Percentiles rank a stretch among this genome's conserved stretches.
phyloP scores from a whole-genome alignment of 1,284 basidiomycete species.

The Trichosporon sp. region DNA sequence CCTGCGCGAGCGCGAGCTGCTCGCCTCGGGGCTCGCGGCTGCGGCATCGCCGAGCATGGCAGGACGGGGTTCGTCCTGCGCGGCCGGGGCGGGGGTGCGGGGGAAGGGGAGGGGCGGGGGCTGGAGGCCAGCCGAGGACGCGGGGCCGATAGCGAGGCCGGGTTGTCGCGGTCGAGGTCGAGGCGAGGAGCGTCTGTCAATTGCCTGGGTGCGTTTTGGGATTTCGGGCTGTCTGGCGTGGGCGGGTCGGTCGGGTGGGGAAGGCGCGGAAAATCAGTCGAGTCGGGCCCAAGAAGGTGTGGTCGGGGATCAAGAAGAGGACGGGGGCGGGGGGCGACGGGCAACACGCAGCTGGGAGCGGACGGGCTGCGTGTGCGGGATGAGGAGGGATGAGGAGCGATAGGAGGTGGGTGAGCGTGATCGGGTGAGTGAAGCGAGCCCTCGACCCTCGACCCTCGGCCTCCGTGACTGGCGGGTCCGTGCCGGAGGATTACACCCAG shows the following conservation, averaged over 20 bases:
- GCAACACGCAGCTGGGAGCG: not conserved
- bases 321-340: not conserved
- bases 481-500: not conserved
- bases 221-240: not conserved
- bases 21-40: constrained; percentile 25
- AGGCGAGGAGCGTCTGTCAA: not conserved
- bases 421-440: not conserved
- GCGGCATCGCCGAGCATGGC: constrained; percentile 22
- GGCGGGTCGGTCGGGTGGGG: not conserved
- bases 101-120: not conserved
- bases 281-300: not conserved
- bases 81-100: not conserved
- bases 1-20: constrained; percentile 20
- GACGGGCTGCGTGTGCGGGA: not conserved
- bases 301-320: not conserved
- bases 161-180: not conserved
- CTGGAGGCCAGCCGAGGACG: not conserved
- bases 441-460: too few species aligned
- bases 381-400: not conserved
- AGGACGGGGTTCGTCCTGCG: not conserved
- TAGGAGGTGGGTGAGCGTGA: not conserved
- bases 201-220: not conserved
- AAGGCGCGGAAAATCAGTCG: not conserved
- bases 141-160: not conserved
- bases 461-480: not conserved